Base-by-base conservation (phyloP, 495 filamentous ascomycete genomes). In the Hyaloscypha hepaticicola region DNA sequence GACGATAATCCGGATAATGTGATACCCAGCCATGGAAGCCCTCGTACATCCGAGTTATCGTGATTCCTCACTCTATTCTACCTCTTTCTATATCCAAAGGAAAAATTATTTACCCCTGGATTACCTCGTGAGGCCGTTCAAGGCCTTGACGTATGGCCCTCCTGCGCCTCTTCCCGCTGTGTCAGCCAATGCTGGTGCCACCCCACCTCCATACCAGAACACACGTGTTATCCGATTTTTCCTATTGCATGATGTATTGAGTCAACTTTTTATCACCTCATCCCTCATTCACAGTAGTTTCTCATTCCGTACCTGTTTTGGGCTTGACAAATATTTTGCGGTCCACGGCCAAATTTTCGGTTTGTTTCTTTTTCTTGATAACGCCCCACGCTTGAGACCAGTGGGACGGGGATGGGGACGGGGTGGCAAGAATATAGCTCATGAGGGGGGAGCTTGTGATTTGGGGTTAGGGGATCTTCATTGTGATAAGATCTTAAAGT, bases 341-440 rank as follows among this genome's bases (percentile, higher is more conserved):
- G 60, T 60, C 41, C 22, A 12, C 55, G 63, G 67, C 55, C 59
- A 60, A 66, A 66, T 69, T 65, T 45, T 69, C 67, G 67, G 67
- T 6, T n/a, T 22, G 26, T 66, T 69, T 63, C 34, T 57, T 69
- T 66, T 66, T 59, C 50, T 29, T 56, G 63, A 69, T 66, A 66
- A 66, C 63, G 63, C 64, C 67, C 67, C 63, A 65, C 62, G 66
- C 66, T 33, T 19, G 21, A 31, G 38, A 5, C 61, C 60, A 63
- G 60, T 63, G 51, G n/a, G 61, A 57, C 33, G 24, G 27, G 53
- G 52, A 41, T 26, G 60, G 49, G n/a, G 50, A n/a, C n/a, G 14
- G 45, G 26, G 19, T 53, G 49, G 19, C 27, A 45, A 45, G n/a
- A 5, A 25, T 60, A 53, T 62, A 25, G 26, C 59, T 62, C 33